Base-by-base conservation (phyloP, 495 filamentous ascomycete genomes). In the Lindgomyces ingoldianus region DNA sequence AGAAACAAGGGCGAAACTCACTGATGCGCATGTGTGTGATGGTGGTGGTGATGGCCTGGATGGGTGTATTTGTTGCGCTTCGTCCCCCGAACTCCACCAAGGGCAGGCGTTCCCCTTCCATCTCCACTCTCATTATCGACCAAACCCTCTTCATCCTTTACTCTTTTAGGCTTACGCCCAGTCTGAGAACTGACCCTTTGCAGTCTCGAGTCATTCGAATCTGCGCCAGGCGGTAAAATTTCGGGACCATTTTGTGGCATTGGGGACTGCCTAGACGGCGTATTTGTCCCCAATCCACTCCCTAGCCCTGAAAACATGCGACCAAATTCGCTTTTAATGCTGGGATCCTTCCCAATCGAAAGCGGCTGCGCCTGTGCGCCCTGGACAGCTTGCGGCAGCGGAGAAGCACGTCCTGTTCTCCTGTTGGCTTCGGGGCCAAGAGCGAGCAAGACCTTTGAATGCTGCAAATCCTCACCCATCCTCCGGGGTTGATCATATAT, bases 291-390 rank as follows among this genome's bases (percentile, higher is more conserved):
- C 4, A 93, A 86, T 44, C 91, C 92, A 74, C 88, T 93, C 41
- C 92, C 91, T 68, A 96, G 89, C 19, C 92, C 92, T 2, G 89
- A 89, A 76, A 96, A 96, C 78, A 96, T 93, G 29, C 90, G 84
- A 9, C 91, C 91, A 72, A 96, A 89, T 69, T 96, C 92, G 72
- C 86, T 92, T 80, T 96, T 96, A 70, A 96, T 92, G 10, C 85
- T 85, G 0, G 91, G 87, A 68, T 95, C 91, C 4, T 86, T 88
- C 22, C 85, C 84, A 1, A 90, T 88, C 14, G 88, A 88, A 33
- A 87, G 80, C 33, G 85, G 81, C 65, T 90, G 88, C 29, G 86
- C 88, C 76, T 95, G 91, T 4, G 91, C 92, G 18, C 92, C 92
- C 70, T 96, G 92, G 2, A 96, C 92, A 10, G 92, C 91, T 75